Evolutionary conservation across 768 basidiomycete species (phyloP).

Genomic region (Panus rudis): DNA sequence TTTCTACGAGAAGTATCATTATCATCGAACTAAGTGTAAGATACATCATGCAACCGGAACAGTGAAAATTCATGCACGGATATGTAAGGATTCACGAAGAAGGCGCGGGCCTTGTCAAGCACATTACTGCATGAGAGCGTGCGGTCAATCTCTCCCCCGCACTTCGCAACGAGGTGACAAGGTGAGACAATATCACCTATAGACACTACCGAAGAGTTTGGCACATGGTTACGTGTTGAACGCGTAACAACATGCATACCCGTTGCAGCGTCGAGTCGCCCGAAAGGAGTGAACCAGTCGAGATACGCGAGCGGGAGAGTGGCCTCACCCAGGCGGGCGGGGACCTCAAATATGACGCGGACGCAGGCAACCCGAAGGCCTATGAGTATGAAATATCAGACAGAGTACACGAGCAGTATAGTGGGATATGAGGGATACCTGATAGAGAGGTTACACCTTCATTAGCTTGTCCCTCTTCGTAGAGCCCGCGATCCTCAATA

Average conservation of each 20-base stretch:
- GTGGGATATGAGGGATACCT: not conserved
- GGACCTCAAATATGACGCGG: constrained; percentile 1
- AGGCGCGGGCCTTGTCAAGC: not conserved
- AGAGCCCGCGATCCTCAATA: constrained; percentile 1
- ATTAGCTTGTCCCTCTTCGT: not conserved
- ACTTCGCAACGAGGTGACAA: constrained; percentile 1
- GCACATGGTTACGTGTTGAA: not conserved
- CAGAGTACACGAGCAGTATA: not conserved
- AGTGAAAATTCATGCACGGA: not conserved
- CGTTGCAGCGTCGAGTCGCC: not conserved
- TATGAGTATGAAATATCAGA: not conserved
- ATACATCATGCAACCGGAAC: not conserved
- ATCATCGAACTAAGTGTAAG: no score
- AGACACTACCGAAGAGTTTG: not conserved
- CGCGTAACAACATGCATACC: not conserved
- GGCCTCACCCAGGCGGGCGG: not conserved
- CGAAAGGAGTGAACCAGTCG: constrained; percentile 5
- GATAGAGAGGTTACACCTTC: not conserved
- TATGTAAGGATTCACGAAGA: constrained; percentile 5
- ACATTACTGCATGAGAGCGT: not conserved
- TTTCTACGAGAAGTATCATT: no score
- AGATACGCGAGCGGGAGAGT: not conserved
- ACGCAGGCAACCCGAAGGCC: constrained; percentile 5
- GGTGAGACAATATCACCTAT: not conserved
- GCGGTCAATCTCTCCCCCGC: not conserved